Percentiles rank a stretch among this genome's conserved stretches.
Conservation (phyloP, 345 rosid genomes). For the Dovyalis caffra region DNA sequence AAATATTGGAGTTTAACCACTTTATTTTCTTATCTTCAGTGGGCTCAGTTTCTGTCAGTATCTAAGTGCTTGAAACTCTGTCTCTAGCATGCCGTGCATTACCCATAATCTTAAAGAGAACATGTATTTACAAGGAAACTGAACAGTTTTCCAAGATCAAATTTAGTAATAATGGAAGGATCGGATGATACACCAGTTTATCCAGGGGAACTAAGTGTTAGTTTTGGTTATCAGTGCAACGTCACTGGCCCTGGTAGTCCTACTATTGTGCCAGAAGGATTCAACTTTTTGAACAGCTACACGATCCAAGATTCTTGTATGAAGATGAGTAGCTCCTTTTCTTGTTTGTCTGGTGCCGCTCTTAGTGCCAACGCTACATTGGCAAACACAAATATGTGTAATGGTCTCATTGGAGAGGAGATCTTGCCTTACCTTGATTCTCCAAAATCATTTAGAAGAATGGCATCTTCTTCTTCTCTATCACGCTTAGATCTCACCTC, state of each 20-base stretch:
- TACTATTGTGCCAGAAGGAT: background rate
- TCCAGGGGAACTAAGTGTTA: background rate
- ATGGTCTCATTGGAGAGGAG: constrained; percentile 7
- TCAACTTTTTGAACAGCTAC: background rate
- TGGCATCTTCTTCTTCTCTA: constrained; percentile 2
- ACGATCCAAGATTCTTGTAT: background rate
- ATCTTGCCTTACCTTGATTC: constrained; percentile 6
- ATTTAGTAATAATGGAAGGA: background rate
- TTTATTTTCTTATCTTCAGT: background rate
- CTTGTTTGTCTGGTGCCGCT: constrained; percentile 6
- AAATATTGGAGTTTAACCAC: background rate
- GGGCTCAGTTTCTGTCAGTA: constrained; percentile 5
- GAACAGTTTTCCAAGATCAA: background rate
- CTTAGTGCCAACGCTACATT: constrained; percentile 2
- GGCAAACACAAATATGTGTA: constrained; percentile 5
- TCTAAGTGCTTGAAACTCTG: constrained; percentile 9
- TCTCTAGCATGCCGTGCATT: background rate
- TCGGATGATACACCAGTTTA: background rate
- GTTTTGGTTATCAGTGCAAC: background rate
- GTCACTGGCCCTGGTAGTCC: background rate
- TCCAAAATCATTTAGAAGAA: constrained; percentile 1
- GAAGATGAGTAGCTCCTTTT: constrained; percentile 2
- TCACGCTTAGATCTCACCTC: constrained; percentile 2
- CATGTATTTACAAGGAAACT: background rate
- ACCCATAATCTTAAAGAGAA: background rate